Evolutionary conservation across 345 rosid species (phyloP).

Genomic region (Populus euphratica): DNA sequence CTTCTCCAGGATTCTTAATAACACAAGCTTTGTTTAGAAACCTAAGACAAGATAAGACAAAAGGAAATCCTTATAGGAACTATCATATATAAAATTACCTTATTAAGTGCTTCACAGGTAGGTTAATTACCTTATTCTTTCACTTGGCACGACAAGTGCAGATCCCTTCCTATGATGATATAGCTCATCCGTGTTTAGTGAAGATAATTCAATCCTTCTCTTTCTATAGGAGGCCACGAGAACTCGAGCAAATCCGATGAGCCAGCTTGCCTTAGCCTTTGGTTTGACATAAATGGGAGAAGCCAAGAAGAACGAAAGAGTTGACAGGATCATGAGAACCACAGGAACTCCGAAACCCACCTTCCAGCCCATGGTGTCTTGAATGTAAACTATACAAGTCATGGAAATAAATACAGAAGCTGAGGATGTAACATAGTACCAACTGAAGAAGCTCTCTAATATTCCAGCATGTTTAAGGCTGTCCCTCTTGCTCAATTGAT

Average conservation of each 20-base stretch:
- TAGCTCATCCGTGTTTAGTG: neutral
- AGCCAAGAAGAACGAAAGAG: constrained; percentile 37
- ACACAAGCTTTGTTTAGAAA: constrained; percentile 73
- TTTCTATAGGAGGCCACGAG: constrained; percentile 32
- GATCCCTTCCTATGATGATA: constrained; percentile 24
- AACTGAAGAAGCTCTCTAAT: constrained; percentile 42
- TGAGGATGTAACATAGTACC: constrained; percentile 36
- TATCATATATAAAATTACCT: too few species aligned
- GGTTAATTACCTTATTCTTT: constrained; percentile 33
- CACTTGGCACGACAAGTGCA: constrained; percentile 26
- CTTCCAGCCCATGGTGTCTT: constrained; percentile 47
- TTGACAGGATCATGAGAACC: constrained; percentile 35
- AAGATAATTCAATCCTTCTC: constrained; percentile 20
- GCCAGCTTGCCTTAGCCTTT: constrained; percentile 29
- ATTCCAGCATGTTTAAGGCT: constrained; percentile 39
- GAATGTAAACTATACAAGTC: constrained; percentile 43
- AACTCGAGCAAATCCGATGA: constrained; percentile 46
- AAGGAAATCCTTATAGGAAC: neutral
- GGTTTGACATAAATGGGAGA: constrained; percentile 38
- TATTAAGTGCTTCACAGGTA: too few species aligned
- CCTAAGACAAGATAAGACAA: constrained; percentile 24
- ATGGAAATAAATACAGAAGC: constrained; percentile 28
- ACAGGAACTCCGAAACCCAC: constrained; percentile 47
- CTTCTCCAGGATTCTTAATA: constrained; percentile 42
- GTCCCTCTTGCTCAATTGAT: constrained; percentile 51